Evolutionary conservation across 176 grass and related monocot species (phyloP), one percentile per base, ranked within the genome.

Genomic region (Phoenix dactylifera): DNA sequence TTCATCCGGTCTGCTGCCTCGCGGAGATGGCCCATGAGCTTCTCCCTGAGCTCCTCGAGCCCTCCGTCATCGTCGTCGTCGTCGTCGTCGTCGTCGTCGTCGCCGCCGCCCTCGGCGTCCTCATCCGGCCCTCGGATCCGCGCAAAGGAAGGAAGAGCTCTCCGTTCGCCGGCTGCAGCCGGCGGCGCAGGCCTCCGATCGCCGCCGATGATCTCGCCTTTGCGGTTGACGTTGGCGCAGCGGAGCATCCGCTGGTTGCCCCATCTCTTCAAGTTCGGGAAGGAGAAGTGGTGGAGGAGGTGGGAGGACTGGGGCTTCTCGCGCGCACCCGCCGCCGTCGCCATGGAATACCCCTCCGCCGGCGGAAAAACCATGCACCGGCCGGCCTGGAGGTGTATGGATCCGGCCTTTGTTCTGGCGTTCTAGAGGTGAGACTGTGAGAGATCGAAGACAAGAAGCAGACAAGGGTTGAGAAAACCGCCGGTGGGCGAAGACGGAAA

Each of bases 181-280:
- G 22, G 50, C 6, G 16, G 6, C n/a, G 26, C 15, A 12, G 24
- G 52, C 26, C 52, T 26, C 52, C 52, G 26, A 18, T 12, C 51
- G 51, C 52, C 65, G 65, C 24, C 65, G 52, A 55, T 16, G 65
- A 55, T 35, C 18, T 68, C 65, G 10, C 52, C 52, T 7, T 56
- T 68, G 26, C 26, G 52, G 65, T 68, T 54, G 25, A 22, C 65
- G 26, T 51, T 67, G 50, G 26, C 25, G 65, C 51, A 89, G 18
- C 80, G 85, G 23, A 89, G 69, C 51, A 62, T 51, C 24, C 77
- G 73, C 59, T 80, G 76, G 76, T 65, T 84, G 16, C 85, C 80
- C 80, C 85, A 84, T 56, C 80, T 74, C 80, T 89, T 89, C 22
- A 77, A 70, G 29, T 62, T 69, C 52, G 85, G 80, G 64, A 89